phyloP scores from a whole-genome alignment of 345 rosid species.

The Acer yangbiense region DNA sequence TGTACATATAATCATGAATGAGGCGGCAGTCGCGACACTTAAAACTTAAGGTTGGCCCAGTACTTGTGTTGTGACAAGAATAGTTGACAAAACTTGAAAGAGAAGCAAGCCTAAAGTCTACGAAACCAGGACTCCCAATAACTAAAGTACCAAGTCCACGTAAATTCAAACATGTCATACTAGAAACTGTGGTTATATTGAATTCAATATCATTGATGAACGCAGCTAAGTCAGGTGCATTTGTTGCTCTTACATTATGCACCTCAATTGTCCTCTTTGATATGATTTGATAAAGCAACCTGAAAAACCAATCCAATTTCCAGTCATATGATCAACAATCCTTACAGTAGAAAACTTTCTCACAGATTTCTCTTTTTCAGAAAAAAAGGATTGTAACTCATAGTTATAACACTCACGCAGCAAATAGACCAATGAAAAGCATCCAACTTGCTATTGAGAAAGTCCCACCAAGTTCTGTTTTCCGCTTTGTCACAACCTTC shows the following conservation, averaged over 20 bases:
- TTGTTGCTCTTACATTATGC: constrained; percentile 81
- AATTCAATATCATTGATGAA: constrained; percentile 83
- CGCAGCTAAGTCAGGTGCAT: constrained; percentile 68
- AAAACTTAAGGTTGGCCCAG: constrained; percentile 78
- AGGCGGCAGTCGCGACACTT: constrained; percentile 66
- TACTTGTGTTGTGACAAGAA: constrained; percentile 68
- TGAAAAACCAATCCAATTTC: constrained; percentile 48
- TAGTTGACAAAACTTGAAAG: constrained; percentile 56
- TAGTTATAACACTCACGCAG: constrained; percentile 69
- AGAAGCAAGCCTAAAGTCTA: constrained; percentile 46
- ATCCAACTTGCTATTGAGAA: constrained; percentile 97
- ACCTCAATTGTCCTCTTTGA: constrained; percentile 82
- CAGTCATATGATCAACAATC: constrained; percentile 10
- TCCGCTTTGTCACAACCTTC: constrained; percentile 69
- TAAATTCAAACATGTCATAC: constrained; percentile 85
- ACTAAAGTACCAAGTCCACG: constrained; percentile 62
- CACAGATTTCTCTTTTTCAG: neutral
- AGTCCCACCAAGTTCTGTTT: constrained; percentile 93
- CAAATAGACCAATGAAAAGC: constrained; percentile 82
- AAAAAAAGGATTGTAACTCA: constrained; percentile 6
- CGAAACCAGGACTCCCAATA: constrained; percentile 69
- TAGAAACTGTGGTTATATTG: constrained; percentile 78
- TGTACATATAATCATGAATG: constrained; percentile 53
- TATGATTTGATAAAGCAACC: constrained; percentile 93
- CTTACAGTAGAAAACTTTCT: neutral